These are phyloP conservation scores for Penicillium coffeae DNA, from an alignment of 495 filamentous ascomycete species.

Conservation along the genomic window DNA sequence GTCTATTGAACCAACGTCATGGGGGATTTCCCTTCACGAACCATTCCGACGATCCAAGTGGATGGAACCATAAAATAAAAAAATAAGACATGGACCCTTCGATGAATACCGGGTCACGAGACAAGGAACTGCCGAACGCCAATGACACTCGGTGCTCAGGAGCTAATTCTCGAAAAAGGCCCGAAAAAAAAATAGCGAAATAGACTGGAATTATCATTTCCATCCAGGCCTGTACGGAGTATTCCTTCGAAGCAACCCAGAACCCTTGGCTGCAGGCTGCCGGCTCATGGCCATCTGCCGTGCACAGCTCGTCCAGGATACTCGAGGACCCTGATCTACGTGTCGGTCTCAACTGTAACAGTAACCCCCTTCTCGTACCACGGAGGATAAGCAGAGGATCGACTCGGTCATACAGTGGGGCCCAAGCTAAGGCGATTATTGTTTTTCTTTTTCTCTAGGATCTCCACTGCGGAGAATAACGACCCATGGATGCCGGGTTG, in stretches of 20 bases:
- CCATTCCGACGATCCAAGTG: too few relatives aligned
- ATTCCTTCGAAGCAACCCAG: too few relatives aligned
- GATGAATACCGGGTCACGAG: background rate
- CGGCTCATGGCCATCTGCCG: slow-evolving; percentile 12
- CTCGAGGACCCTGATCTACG: slow-evolving; percentile 9
- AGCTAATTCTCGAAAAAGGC: too few relatives aligned
- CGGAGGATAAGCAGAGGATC: slow-evolving; percentile 25
- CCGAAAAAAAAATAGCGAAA: too few relatives aligned
- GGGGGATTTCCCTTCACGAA: too few relatives aligned
- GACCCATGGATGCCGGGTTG: slow-evolving; percentile 6
- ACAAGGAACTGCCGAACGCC: background rate
- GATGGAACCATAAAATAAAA: too few relatives aligned
- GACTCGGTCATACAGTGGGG: slow-evolving; percentile 9
- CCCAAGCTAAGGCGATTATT: background rate
- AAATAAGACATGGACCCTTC: too few relatives aligned
- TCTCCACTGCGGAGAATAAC: slow-evolving; percentile 28
- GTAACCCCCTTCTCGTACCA: slow-evolving; percentile 25
- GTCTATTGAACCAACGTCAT: background rate
- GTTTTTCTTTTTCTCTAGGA: slow-evolving; percentile 1
- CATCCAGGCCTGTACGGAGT: too few relatives aligned
- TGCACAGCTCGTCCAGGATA: slow-evolving; percentile 11
- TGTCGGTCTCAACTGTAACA: slow-evolving; percentile 18
- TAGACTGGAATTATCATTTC: too few relatives aligned
- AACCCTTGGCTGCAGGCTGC: slow-evolving; percentile 19
- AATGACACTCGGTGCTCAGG: too few relatives aligned